Percentiles rank a stretch among this genome's conserved stretches.
Conservation (phyloP, 768 basidiomycete species). For the Lentinula sp. region DNA sequence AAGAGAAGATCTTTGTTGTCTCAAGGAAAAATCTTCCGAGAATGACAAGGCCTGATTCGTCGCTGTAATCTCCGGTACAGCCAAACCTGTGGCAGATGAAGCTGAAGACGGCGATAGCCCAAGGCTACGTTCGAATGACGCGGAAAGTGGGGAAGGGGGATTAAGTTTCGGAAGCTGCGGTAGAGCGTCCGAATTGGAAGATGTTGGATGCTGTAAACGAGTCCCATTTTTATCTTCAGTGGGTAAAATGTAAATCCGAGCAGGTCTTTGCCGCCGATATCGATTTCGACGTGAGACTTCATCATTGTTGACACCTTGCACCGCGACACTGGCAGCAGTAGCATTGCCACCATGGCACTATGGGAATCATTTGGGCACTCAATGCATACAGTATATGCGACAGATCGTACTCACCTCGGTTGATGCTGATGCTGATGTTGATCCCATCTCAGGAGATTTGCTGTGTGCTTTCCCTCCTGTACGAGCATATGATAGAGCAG, state of each 20-base stretch:
- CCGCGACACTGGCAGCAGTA: neutral
- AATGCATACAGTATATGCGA: neutral
- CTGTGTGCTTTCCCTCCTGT: neutral
- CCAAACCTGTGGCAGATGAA: neutral
- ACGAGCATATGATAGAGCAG: neutral
- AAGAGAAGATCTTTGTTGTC: neutral
- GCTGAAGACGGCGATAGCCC: neutral
- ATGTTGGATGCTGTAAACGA: neutral
- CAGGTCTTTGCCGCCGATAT: neutral
- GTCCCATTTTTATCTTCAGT: neutral
- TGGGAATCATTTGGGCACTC: neutral
- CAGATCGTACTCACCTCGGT: slow-evolving; percentile 3
- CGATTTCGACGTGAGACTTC: slow-evolving; percentile 1
- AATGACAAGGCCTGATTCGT: neutral
- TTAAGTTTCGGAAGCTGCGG: slow-evolving; percentile 1
- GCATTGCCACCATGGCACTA: neutral
- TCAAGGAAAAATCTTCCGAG: neutral
- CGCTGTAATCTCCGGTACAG: neutral
- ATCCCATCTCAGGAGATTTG: neutral
- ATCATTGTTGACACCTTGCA: neutral
- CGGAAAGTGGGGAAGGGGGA: slow-evolving; percentile 1
- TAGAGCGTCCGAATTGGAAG: neutral
- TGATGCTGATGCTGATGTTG: neutral
- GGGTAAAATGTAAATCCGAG: neutral
- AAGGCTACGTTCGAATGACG: neutral